Evolutionary conservation across 306 rosid genomes (phyloP), one percentile per base, ranked within the genome.

Genomic region (Gleditsia sinensis): DNA sequence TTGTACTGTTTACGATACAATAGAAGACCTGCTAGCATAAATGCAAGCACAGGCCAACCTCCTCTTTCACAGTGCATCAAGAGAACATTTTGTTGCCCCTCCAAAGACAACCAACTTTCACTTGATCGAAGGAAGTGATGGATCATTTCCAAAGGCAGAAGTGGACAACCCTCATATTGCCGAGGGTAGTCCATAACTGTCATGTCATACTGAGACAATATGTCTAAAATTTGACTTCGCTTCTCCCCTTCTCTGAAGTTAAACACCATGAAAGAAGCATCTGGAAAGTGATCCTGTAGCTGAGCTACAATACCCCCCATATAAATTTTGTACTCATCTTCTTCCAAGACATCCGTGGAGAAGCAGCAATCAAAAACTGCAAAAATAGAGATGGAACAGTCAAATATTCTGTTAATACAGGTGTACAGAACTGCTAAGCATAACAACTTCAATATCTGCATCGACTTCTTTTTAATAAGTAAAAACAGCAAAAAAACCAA

Each of bases 151-250:
- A 91, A 78, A 23, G 97, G 90, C 78, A 94, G 89, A 69, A 94
- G 84, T 2, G 98, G 91, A 72, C 97, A 94, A 25, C 96, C 88
- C 84, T 90, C 97, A 27, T 88, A 91, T 71, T 94, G 90, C 69
- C 92, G 93, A 79, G 98, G 98, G 83, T 94, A 94, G 55, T 94
- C 98, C 98, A 94, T 94, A 51, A 94, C 96, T 62, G 97, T 94
- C 97, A 94, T 94, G 82, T 89, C 97, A 83, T 90, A 91, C 43
- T 91, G 91, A 74, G 98, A 82, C 80, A 94, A 62, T 23, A 90
- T 81, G 53, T 94, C 98, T 33, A 94, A 87, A 82, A 90, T 81
- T 74, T 88, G 94, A 80, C 93, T 90, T 59, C 92, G 91, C 74
- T 69, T 90, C 58, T 91, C 94, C 75, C 94, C 93, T 91, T 94